Evolutionary conservation across 495 filamentous ascomycete genomes (phyloP).

Genomic region (Podospora tetraspora): DNA sequence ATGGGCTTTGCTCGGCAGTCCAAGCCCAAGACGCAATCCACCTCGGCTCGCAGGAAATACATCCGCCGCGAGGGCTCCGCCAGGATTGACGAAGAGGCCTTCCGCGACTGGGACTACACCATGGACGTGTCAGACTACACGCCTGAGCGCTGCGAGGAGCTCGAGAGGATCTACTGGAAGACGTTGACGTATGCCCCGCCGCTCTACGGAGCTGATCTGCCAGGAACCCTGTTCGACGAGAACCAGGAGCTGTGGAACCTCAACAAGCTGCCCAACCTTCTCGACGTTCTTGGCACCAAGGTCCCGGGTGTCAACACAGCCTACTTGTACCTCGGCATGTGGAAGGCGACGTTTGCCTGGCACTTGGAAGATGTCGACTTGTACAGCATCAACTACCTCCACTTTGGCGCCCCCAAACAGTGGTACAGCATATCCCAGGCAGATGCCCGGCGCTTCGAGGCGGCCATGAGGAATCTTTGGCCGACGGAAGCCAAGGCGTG

Average conservation of each 20-base stretch:
- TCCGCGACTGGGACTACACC: constrained; percentile 82
- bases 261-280: constrained; percentile 83
- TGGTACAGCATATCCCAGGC: constrained; percentile 99
- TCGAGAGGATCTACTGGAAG: constrained; percentile 94
- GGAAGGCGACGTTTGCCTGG: constrained; percentile 99
- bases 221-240: constrained; percentile 91
- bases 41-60: constrained; percentile 68
- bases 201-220: constrained; percentile 95
- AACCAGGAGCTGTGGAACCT: constrained; percentile 85
- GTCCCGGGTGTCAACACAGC: constrained; percentile 97
- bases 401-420: constrained; percentile 97
- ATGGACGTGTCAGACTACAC: constrained; percentile 84
- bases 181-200: constrained; percentile 90
- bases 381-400: constrained; percentile 99
- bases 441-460: constrained; percentile 90
- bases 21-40: constrained; percentile 48
- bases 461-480: constrained; percentile 93
- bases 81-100: constrained; percentile 75
- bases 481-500: constrained; percentile 95
- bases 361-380: constrained; percentile 98
- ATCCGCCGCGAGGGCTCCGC: constrained; percentile 69
- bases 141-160: constrained; percentile 81
- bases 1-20: constrained; percentile 39
- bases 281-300: constrained; percentile 91
- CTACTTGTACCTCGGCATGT: constrained; percentile 98